Evolutionary conservation across 441 rosid genomes (phyloP).

Genomic region (Hypseocharis bilobata): DNA sequence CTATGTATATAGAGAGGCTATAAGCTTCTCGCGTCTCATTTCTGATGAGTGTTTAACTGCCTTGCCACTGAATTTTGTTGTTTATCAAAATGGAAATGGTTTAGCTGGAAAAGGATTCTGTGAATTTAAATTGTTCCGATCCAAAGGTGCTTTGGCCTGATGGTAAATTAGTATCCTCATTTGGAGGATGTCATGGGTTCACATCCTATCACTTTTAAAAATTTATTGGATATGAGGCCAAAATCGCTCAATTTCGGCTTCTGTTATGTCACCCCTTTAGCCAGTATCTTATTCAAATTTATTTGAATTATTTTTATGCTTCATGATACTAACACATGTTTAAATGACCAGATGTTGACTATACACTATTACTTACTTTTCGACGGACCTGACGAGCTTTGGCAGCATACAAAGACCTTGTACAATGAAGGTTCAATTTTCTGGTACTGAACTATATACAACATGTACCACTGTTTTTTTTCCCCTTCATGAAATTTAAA

Average conservation of each 20-base stretch:
- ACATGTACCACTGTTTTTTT: not conserved
- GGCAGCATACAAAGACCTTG: conserved; percentile 61
- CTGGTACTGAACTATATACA: conserved; percentile 36
- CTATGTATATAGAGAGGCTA: too few relatives aligned
- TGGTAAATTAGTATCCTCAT: too few relatives aligned
- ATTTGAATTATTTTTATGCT: not conserved
- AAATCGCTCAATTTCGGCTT: not conserved
- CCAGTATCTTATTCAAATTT: not conserved
- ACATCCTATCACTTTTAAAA: too few relatives aligned
- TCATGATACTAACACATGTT: conserved; percentile 16
- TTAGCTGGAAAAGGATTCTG: not conserved
- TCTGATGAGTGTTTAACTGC: not conserved
- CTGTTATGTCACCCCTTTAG: not conserved
- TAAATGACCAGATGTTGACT: conserved; percentile 59
- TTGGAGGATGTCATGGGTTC: not conserved
- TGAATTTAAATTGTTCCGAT: not conserved
- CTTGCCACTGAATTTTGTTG: not conserved
- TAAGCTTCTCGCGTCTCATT: too few relatives aligned
- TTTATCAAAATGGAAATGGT: not conserved
- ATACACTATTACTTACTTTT: conserved; percentile 91
- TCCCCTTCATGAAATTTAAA: too few relatives aligned
- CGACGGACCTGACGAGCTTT: conserved; percentile 66
- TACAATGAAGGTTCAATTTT: conserved; percentile 60
- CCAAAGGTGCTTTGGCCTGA: too few relatives aligned
- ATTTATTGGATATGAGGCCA: not conserved